Conservation (phyloP, 768 basidiomycete species). For the Punctularia strigosozonata region DNA sequence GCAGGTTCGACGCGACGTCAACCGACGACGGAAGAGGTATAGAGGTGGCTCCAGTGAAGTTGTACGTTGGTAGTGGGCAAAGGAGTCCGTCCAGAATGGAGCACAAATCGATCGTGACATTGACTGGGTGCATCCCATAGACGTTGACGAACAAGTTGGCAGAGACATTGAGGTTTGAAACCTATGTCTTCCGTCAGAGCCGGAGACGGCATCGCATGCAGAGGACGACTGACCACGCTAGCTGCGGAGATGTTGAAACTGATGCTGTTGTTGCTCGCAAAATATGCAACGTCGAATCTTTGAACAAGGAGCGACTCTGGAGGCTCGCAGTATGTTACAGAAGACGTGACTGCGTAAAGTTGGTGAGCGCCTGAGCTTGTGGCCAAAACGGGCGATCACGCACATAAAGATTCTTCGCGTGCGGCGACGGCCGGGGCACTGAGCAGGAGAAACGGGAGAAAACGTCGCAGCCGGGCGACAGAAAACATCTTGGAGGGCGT, state of each 20-base stretch:
- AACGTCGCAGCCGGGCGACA: conserved; percentile 71
- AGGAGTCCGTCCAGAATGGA: conserved; percentile 62
- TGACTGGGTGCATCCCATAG: conserved; percentile 79
- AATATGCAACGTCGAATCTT: conserved; percentile 65
- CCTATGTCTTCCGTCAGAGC: conserved; percentile 24
- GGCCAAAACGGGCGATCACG: conserved; percentile 18
- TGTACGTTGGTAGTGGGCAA: conserved; percentile 74
- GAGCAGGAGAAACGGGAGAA: conserved; percentile 26
- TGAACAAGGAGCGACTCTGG: conserved; percentile 72
- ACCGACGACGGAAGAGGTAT: conserved; percentile 51
- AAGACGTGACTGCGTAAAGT: conserved; percentile 55
- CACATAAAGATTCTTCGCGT: conserved; percentile 49
- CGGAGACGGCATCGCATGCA: conserved; percentile 9
- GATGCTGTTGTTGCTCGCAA: conserved; percentile 58
- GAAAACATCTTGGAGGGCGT: conserved; percentile 43
- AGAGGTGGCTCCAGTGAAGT: conserved; percentile 76
- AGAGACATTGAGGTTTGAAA: conserved; percentile 66
- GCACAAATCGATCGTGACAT: conserved; percentile 84
- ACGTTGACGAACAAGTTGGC: conserved; percentile 77
- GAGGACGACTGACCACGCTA: conserved; percentile 53
- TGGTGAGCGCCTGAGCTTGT: conserved; percentile 4
- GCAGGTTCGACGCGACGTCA: conserved; percentile 46
- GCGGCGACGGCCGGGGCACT: conserved; percentile 30
- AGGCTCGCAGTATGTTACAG: conserved; percentile 77
- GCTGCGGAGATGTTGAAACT: conserved; percentile 81